Conservation (phyloP, 495 filamentous ascomycete genomes). For the Ramalina intermedia region DNA sequence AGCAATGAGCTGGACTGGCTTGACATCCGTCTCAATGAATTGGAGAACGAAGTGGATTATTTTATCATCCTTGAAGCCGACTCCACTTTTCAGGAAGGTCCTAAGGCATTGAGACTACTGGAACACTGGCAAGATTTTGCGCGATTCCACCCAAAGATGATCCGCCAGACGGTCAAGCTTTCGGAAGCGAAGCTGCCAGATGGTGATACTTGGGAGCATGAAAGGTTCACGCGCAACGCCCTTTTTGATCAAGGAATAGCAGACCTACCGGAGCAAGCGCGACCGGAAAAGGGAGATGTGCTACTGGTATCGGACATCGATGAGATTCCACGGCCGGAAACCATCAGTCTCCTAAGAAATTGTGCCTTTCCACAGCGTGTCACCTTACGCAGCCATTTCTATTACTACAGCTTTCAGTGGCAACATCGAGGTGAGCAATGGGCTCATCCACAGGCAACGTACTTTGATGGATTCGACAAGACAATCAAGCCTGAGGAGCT, state of each 20-base stretch:
- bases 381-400: slow-evolving; percentile 37
- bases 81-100: slow-evolving; percentile 33
- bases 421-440: slow-evolving; percentile 34
- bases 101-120: slow-evolving; percentile 32
- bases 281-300: slow-evolving; percentile 19
- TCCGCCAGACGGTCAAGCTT: slow-evolving; percentile 37
- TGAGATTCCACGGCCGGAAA: slow-evolving; percentile 35
- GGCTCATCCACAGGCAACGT: slow-evolving; percentile 41
- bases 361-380: slow-evolving; percentile 37
- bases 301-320: slow-evolving; percentile 32
- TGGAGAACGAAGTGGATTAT: slow-evolving; percentile 36
- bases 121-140: slow-evolving; percentile 26
- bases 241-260: slow-evolving; percentile 36
- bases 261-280: slow-evolving; percentile 17
- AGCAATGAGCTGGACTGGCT: slow-evolving; percentile 43
- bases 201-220: slow-evolving; percentile 27
- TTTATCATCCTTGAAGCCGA: slow-evolving; percentile 39
- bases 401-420: slow-evolving; percentile 45
- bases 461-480: slow-evolving; percentile 26
- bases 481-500: slow-evolving; percentile 36
- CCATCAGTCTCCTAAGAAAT: slow-evolving; percentile 28
- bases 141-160: slow-evolving; percentile 34
- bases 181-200: slow-evolving; percentile 18
- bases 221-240: slow-evolving; percentile 37
- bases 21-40: slow-evolving; percentile 40